These are phyloP conservation scores for Phytophthora lateralis DNA, from an alignment of 352 stramenopile genomes.

Conservation along the genomic window DNA sequence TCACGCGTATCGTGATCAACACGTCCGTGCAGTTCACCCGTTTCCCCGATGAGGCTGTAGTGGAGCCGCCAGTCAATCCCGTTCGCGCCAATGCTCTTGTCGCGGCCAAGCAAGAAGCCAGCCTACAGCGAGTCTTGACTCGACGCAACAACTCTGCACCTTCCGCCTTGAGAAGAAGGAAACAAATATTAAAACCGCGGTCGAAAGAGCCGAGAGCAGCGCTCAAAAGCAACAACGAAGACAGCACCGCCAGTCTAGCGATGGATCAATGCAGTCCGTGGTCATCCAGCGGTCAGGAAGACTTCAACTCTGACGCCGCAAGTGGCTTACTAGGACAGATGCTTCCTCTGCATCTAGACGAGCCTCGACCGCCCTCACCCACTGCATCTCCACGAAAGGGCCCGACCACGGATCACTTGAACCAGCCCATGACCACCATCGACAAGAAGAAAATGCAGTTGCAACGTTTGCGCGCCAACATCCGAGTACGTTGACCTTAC, in stretches of 20 bases:
- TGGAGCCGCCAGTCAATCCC: slow-evolving; percentile 15
- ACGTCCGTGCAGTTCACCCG: slow-evolving; percentile 56
- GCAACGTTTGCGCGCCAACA: slow-evolving; percentile 45
- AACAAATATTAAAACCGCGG: slow-evolving; percentile 5
- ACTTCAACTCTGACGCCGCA: not conserved
- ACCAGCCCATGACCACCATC: slow-evolving; percentile 26
- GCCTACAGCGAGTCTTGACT: not conserved
- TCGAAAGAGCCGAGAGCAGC: not conserved
- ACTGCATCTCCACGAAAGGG: slow-evolving; percentile 13
- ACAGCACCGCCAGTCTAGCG: slow-evolving; percentile 22
- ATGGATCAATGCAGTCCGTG: slow-evolving; percentile 34
- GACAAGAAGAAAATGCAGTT: slow-evolving; percentile 62
- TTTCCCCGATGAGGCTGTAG: slow-evolving; percentile 18
- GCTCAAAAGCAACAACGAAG: slow-evolving; percentile 15
- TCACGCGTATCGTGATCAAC: slow-evolving; percentile 59
- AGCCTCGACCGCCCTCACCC: slow-evolving; percentile 3
- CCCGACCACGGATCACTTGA: slow-evolving; percentile 11
- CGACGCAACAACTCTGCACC: slow-evolving; percentile 13
- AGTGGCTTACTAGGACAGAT: not conserved
- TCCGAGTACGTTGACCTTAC: slow-evolving; percentile 37
- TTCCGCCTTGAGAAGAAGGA: slow-evolving; percentile 13
- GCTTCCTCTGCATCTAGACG: slow-evolving; percentile 12
- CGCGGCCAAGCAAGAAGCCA: slow-evolving; percentile 1
- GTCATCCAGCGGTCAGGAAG: slow-evolving; percentile 16
- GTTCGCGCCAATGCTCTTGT: slow-evolving; percentile 4